Evolutionary conservation across 495 filamentous ascomycete genomes (phyloP).

Genomic region (Penicillium psychrofluorescens): DNA sequence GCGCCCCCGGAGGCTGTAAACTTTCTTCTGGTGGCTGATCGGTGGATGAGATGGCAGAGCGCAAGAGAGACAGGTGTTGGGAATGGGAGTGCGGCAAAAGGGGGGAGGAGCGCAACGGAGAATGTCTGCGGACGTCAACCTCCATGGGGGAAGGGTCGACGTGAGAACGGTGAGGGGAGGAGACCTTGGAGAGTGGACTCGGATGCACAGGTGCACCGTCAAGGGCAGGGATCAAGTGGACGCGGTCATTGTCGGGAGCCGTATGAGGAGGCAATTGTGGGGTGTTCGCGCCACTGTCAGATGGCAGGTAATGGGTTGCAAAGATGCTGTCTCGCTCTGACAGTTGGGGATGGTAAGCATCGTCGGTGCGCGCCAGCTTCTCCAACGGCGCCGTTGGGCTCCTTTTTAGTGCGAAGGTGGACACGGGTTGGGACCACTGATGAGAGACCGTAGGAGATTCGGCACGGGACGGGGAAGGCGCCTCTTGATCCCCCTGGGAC

Average conservation of each 20-base stretch:
- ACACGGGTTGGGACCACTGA: slow-evolving; percentile 28
- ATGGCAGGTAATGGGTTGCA: slow-evolving; percentile 50
- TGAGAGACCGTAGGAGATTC: slow-evolving; percentile 30
- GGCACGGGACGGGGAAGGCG: slow-evolving; percentile 31
- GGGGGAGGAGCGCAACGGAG: slow-evolving; percentile 23
- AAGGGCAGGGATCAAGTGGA: slow-evolving; percentile 20
- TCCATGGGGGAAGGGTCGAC: slow-evolving; percentile 35
- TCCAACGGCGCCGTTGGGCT: slow-evolving; percentile 23
- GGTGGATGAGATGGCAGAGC: slow-evolving; percentile 21
- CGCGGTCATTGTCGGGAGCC: slow-evolving; percentile 24
- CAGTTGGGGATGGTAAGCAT: slow-evolving; percentile 41
- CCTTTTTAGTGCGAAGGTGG: slow-evolving; percentile 32
- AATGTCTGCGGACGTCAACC: slow-evolving; percentile 37
- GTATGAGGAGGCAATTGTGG: slow-evolving; percentile 40
- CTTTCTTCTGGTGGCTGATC: slow-evolving; percentile 17
- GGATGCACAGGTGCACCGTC: slow-evolving; percentile 29
- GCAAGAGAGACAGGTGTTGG: slow-evolving; percentile 20
- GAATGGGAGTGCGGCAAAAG: slow-evolving; percentile 23
- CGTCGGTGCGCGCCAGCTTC: slow-evolving; percentile 16
- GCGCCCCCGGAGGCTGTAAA: slow-evolving; percentile 5
- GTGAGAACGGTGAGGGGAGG: slow-evolving; percentile 20
- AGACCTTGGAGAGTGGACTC: slow-evolving; percentile 30
- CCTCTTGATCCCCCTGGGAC: slow-evolving; percentile 24
- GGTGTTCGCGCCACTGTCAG: slow-evolving; percentile 40
- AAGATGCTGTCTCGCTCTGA: slow-evolving; percentile 60